Percentiles rank a stretch among this genome's conserved stretches.
phyloP scores from a whole-genome alignment of 306 rosid genomes.

The Sesbania bispinosa region DNA sequence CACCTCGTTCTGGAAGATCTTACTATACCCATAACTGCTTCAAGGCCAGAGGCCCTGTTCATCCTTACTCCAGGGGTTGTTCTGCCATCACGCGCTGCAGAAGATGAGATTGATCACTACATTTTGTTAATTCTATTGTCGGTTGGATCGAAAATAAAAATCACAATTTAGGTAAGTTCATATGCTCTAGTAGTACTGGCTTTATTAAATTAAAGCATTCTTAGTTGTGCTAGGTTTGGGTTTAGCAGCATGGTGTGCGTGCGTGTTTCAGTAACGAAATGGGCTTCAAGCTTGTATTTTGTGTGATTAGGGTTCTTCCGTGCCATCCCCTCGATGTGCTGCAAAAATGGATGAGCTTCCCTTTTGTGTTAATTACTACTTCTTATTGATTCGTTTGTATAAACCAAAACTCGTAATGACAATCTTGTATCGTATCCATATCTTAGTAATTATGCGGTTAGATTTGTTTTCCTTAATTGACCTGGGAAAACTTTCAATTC shows the following conservation, averaged over 20 bases:
- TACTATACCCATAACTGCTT: constrained; percentile 83
- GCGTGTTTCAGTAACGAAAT: not conserved
- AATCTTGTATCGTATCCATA: not conserved
- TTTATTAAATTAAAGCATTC: not conserved
- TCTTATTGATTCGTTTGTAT: constrained; percentile 11
- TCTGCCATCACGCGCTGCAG: constrained; percentile 76
- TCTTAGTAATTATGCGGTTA: no score
- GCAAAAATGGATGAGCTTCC: not conserved
- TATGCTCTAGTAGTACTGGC: not conserved
- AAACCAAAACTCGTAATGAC: not conserved
- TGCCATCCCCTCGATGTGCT: constrained; percentile 34
- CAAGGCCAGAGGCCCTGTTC: constrained; percentile 76
- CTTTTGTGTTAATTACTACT: not conserved
- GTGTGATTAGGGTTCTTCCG: constrained; percentile 18
- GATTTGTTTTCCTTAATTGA: no score
- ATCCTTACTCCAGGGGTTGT: constrained; percentile 77
- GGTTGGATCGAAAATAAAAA: not conserved
- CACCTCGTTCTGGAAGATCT: constrained; percentile 93
- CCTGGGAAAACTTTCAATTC: no score
- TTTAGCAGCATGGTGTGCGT: not conserved
- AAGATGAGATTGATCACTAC: constrained; percentile 24
- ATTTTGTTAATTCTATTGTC: not conserved
- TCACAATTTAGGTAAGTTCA: not conserved
- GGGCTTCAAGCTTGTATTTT: not conserved
- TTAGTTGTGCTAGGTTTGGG: not conserved